phyloP scores from a whole-genome alignment of 2,329 filamentous ascomycete species.

The Capronia americana region DNA sequence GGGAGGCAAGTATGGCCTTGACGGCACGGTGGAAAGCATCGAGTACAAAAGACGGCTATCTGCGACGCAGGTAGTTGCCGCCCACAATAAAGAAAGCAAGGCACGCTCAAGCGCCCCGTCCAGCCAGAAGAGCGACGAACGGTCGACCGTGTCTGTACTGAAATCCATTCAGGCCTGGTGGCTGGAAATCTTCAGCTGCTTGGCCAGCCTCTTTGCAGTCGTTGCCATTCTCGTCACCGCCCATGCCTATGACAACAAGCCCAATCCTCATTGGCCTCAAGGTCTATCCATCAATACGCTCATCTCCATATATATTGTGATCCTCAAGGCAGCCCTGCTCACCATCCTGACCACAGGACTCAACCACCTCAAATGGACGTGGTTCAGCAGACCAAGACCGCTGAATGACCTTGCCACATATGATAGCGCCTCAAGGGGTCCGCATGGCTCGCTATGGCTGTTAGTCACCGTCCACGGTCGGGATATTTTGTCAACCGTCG shows the following conservation, averaged over 20 bases:
- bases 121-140: neutral
- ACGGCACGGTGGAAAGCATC: neutral
- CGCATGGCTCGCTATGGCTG: neutral
- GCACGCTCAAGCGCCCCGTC: neutral
- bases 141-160: neutral
- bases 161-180: neutral
- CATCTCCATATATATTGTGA: neutral
- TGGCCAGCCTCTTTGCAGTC: neutral
- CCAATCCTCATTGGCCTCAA: conserved; percentile 2
- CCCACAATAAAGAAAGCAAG: neutral
- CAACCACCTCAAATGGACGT: neutral
- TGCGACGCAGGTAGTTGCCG: neutral
- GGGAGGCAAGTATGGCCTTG: neutral
- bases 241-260: neutral
- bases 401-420: neutral
- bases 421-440: conserved; percentile 1
- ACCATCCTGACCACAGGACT: neutral
- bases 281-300: conserved; percentile 9
- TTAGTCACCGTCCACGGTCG: neutral
- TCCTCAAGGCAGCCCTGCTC: conserved; percentile 7
- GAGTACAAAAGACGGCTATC: neutral
- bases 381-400: neutral
- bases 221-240: neutral
- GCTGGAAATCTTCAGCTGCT: neutral
- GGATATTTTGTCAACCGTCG: neutral